These are phyloP conservation scores for Aspergillus kassunensis DNA, from an alignment of 495 filamentous ascomycete genomes.

Conservation along the genomic window DNA sequence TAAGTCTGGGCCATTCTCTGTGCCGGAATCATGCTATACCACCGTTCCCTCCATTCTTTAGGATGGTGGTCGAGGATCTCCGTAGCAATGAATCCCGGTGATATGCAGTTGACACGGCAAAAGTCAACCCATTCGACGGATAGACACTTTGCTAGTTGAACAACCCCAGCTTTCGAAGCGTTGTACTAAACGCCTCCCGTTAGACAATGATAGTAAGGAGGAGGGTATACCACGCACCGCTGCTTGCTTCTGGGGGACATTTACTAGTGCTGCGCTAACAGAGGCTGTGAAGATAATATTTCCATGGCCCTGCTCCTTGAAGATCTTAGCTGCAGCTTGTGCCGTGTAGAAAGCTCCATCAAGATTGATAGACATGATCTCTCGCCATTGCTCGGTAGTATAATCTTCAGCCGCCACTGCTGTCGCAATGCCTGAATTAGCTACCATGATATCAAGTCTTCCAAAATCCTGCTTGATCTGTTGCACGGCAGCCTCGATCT, in stretches of 20 bases:
- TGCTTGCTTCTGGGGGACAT: conserved; percentile 44
- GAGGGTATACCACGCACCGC: conserved; percentile 16
- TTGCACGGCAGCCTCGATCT: conserved; percentile 53
- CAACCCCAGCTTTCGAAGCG: conserved; percentile 32
- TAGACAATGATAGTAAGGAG: not conserved
- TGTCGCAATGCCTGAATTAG: conserved; percentile 66
- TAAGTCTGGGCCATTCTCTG: conserved; percentile 9
- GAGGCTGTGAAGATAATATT: conserved; percentile 43
- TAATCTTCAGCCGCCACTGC: conserved; percentile 35
- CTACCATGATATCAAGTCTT: conserved; percentile 71
- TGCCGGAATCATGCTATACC: conserved; percentile 27
- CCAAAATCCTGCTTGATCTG: conserved; percentile 60
- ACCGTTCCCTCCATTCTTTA: conserved; percentile 21
- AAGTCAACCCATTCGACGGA: conserved; percentile 35
- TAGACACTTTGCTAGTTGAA: conserved; percentile 27
- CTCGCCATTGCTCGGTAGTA: conserved; percentile 27
- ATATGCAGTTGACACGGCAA: conserved; percentile 39
- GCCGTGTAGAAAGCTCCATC: conserved; percentile 47
- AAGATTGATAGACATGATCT: conserved; percentile 45
- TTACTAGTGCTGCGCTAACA: conserved; percentile 41
- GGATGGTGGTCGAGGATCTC: conserved; percentile 25
- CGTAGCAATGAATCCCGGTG: conserved; percentile 41
- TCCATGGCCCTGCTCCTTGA: conserved; percentile 36
- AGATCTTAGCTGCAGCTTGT: conserved; percentile 38
- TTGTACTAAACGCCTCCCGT: conserved; percentile 26